These are phyloP conservation scores for Cucumis variabilis DNA, from an alignment of 331 rosid genomes.

Conservation along the genomic window DNA sequence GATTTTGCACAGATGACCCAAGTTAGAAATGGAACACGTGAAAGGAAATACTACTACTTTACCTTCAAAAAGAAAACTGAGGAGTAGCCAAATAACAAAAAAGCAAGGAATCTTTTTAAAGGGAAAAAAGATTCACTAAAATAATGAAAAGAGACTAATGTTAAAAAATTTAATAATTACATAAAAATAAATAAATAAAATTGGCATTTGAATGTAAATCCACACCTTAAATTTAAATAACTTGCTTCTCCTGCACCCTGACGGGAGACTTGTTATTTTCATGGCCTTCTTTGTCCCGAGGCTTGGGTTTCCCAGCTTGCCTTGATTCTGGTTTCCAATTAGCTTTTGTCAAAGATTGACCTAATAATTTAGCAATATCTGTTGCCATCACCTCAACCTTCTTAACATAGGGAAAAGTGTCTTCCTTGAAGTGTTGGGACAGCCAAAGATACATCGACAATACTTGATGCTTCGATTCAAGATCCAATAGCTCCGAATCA, in stretches of 20 bases:
- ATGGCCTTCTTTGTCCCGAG: conserved; percentile 45
- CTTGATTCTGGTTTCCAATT: conserved; percentile 92
- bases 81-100: not conserved
- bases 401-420: conserved; percentile 75
- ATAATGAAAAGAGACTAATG: not conserved
- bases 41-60: not conserved
- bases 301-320: conserved; percentile 49
- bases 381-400: conserved; percentile 84
- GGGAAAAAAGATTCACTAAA: not conserved
- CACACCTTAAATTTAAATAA: conserved; percentile 23
- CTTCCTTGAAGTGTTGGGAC: conserved; percentile 77
- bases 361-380: conserved; percentile 66
- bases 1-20: not conserved
- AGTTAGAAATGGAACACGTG: not conserved
- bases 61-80: not conserved
- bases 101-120: not conserved
- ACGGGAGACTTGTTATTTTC: conserved; percentile 59
- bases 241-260: conserved; percentile 57
- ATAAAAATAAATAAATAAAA: no score
- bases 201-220: conserved; percentile 22
- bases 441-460: conserved; percentile 88
- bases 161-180: no score
- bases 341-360: conserved; percentile 71
- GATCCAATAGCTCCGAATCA: conserved; percentile 85
- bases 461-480: conserved; percentile 91